Evolutionary conservation across 208 protist genomes (phyloP), one percentile per base, ranked within the genome.

Genomic region (Leptomonas seymouri): DNA sequence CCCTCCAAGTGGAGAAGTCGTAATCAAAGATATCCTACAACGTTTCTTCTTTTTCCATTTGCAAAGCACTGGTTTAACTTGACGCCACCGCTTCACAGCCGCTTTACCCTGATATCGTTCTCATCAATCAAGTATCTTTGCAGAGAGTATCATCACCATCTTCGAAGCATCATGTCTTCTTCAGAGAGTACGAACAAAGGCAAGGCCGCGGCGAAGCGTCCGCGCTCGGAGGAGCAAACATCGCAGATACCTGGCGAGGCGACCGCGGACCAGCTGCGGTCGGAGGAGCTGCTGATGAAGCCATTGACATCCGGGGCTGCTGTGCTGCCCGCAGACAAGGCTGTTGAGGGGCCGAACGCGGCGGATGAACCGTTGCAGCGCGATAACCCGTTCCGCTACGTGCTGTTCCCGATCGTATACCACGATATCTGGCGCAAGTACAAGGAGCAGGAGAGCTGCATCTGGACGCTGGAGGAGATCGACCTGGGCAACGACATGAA

Each of bases 391-490:
- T 76, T 95, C 73, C 97, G 99, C 64, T 99, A 98, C 71, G 98
- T 99, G 45, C 76, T 99, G 36, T 99, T 99, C 81, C 98, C 98
- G 44, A 99, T 99, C 77, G 83, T 98, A 80, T 95, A 99, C 81
- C 81, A 81, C 36, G 94, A 98, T 49, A 97, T 99, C 39, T 99
- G 98, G 98, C 74, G 98, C 74, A 99, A 99, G 93, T 99, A 99
- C 90, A 99, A 99, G 93, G 98, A 99, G 84, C 96, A 98, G 68
- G 94, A 98, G 85, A 90, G 91, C 68, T 97, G 86, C 57, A 99
- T 99, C 84, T 99, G 98, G 98, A 99, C 98, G 39, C 89, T 98
- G 54, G 98, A 99, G 85, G 99, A 99, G 81, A 97, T 99, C 50
- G 98, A 99, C 86, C 89, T 99, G 5, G 77, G 84, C 41, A 74